Percentiles rank a stretch among this genome's conserved stretches.
Evolutionary conservation across 106 monocot genomes (phyloP).

Genomic region (Allium fistulosum): DNA sequence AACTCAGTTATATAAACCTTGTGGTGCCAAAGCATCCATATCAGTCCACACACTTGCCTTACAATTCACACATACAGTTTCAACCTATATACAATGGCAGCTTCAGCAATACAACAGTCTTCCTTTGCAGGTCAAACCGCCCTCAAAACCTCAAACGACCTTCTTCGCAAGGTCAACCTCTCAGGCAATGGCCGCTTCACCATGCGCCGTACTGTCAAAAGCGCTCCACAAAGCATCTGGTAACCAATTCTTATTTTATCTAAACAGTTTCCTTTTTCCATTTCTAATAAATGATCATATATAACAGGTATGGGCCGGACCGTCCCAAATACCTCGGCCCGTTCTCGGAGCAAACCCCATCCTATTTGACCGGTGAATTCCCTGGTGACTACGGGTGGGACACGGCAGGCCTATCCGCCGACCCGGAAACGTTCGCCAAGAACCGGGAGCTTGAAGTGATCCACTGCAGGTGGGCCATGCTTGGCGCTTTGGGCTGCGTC

Average conservation of each 20-base stretch:
- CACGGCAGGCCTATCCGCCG: neutral
- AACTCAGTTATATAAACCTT: neutral
- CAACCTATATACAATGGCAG: slow-evolving; percentile 29
- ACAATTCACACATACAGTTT: neutral
- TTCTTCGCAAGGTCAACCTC: slow-evolving; percentile 47
- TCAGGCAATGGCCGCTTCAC: slow-evolving; percentile 51
- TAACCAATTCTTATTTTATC: slow-evolving; percentile 7
- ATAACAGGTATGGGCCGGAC: slow-evolving; percentile 8
- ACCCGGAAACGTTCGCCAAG: slow-evolving; percentile 7
- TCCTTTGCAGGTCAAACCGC: slow-evolving; percentile 60
- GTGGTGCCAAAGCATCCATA: neutral
- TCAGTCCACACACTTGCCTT: too few relatives aligned
- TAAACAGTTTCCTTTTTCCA: neutral
- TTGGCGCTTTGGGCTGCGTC: slow-evolving; percentile 5
- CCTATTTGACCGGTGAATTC: slow-evolving; percentile 4
- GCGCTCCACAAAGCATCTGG: slow-evolving; percentile 80
- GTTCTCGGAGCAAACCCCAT: slow-evolving; percentile 8
- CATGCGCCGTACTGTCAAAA: slow-evolving; percentile 89
- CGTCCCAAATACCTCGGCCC: slow-evolving; percentile 9
- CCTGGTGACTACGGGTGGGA: slow-evolving; percentile 8
- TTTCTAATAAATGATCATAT: neutral
- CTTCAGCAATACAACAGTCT: slow-evolving; percentile 34
- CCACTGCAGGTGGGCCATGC: slow-evolving; percentile 5
- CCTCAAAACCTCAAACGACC: slow-evolving; percentile 39
- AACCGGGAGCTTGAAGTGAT: slow-evolving; percentile 7